These are phyloP conservation scores for Diplodia intermedia DNA, from an alignment of 2,329 filamentous ascomycete species.

Conservation along the genomic window DNA sequence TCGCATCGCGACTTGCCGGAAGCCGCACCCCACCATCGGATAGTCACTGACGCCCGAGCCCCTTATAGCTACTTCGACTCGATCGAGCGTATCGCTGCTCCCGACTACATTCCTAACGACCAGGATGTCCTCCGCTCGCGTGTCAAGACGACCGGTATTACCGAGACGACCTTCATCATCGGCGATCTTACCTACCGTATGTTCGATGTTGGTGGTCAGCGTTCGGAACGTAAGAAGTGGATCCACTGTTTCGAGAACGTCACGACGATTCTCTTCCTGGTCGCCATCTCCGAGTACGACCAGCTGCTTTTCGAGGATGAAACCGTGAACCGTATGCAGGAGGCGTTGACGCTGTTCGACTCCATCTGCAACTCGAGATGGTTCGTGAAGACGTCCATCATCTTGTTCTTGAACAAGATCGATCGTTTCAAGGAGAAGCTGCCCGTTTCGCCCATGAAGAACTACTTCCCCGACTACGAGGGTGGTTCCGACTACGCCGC, in stretches of 20 bases:
- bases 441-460: conserved; percentile 75
- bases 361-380: conserved; percentile 75
- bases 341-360: conserved; percentile 73
- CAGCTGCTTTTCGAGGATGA: conserved; percentile 96
- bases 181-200: conserved; percentile 94
- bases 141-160: conserved; percentile 98
- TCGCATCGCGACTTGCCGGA: conserved; percentile 2
- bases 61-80: conserved; percentile 86
- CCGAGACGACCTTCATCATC: conserved; percentile 94
- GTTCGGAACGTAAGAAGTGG: conserved; percentile 98
- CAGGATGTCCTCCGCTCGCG: conserved; percentile 94
- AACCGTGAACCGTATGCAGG: conserved; percentile 79
- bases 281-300: conserved; percentile 97
- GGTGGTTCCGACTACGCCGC: conserved; percentile 92
- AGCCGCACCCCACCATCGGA: not conserved
- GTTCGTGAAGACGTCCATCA: conserved; percentile 76
- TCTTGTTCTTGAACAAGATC: conserved; percentile 78
- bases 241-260: conserved; percentile 99
- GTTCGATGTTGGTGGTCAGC: conserved; percentile 96
- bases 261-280: conserved; percentile 93
- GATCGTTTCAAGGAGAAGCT: conserved; percentile 78
- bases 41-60: not conserved
- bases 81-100: conserved; percentile 85
- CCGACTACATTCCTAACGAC: conserved; percentile 93
- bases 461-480: conserved; percentile 81